Conservation (phyloP, 192 early-diverging fungal genomes). For the Powellomyces hirtus region DNA sequence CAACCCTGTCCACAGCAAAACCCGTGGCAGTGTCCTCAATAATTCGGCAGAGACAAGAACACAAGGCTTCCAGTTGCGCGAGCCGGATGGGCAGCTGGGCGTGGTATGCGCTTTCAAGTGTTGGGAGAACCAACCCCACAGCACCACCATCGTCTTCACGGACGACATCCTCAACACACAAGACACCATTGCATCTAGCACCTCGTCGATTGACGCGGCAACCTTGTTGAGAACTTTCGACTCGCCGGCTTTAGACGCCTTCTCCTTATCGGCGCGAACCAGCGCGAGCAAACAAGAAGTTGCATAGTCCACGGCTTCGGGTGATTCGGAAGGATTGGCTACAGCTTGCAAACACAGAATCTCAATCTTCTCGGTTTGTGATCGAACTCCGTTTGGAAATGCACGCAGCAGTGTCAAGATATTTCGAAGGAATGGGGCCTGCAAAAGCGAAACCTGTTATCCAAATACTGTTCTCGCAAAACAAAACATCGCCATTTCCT, state of each 20-base stretch:
- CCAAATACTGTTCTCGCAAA: no score
- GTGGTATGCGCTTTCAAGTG: neutral
- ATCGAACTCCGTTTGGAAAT: conserved; percentile 2
- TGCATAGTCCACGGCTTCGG: neutral
- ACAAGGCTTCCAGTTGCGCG: neutral
- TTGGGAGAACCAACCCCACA: neutral
- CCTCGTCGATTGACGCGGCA: neutral
- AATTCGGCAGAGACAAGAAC: neutral
- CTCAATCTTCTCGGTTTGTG: conserved; percentile 12
- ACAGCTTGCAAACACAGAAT: conserved; percentile 2
- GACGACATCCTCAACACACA: no score
- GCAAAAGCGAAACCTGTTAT: no score
- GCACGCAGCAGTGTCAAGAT: neutral
- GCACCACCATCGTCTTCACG: neutral
- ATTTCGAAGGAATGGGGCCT: neutral
- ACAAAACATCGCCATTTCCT: no score
- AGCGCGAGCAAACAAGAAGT: neutral
- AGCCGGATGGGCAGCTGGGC: neutral
- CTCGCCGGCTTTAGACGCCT: neutral
- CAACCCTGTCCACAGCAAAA: neutral
- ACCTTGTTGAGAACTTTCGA: neutral
- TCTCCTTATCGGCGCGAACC: neutral
- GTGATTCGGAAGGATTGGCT: neutral
- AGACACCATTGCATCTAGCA: neutral
- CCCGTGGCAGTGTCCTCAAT: neutral